Evolutionary conservation across 2,329 filamentous ascomycete species (phyloP).

Genomic region (Cercospora zeina): DNA sequence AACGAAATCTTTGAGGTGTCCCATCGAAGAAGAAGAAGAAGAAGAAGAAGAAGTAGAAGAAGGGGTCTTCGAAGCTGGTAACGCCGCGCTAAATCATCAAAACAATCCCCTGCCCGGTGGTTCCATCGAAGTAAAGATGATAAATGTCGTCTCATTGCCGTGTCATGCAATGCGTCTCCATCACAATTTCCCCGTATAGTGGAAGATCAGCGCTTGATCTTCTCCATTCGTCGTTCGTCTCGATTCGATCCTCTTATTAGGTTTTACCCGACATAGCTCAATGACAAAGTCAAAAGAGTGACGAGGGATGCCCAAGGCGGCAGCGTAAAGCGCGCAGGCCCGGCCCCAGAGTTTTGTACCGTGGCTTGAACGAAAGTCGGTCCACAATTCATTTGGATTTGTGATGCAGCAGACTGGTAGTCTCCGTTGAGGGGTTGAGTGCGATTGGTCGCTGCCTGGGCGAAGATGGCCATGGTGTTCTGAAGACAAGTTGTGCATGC

Average conservation of each 20-base stretch:
- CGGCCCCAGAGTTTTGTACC: slow-evolving; percentile 9
- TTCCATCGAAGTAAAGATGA: neutral
- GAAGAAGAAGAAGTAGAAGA: neutral
- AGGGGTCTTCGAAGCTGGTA: neutral
- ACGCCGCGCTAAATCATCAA: slow-evolving; percentile 13
- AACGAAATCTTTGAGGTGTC: neutral
- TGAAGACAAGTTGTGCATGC: slow-evolving; percentile 74
- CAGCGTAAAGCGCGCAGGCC: neutral
- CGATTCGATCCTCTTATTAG: neutral
- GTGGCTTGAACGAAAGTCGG: slow-evolving; percentile 48
- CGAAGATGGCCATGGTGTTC: slow-evolving; percentile 80
- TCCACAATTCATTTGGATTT: slow-evolving; percentile 68
- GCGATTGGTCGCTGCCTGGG: slow-evolving; percentile 65
- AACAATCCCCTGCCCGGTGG: neutral
- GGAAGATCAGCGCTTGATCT: slow-evolving; percentile 36
- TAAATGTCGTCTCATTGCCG: neutral
- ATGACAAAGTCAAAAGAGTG: slow-evolving; percentile 12
- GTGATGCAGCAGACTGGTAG: slow-evolving; percentile 69
- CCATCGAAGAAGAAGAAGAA: neutral
- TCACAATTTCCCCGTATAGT: neutral
- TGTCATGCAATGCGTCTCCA: neutral
- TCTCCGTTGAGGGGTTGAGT: slow-evolving; percentile 66
- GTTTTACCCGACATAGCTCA: slow-evolving; percentile 17
- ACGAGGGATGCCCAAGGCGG: neutral
- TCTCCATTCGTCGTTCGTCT: slow-evolving; percentile 1